These are phyloP conservation scores for Scheffersomyces spartinae DNA, from an alignment of 805 yeast species.

Conservation along the genomic window DNA sequence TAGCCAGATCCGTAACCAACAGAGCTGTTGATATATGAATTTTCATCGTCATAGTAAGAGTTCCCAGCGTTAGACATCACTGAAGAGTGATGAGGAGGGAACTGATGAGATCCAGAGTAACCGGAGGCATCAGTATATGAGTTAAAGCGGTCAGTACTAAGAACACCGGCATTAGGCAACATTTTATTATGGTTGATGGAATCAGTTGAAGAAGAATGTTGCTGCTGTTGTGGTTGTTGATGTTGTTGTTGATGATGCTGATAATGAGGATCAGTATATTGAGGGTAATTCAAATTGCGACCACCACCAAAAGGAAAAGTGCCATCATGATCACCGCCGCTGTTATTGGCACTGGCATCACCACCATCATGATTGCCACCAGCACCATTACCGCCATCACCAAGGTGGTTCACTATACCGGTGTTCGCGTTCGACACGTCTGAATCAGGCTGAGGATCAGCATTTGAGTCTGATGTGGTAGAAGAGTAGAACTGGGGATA, in stretches of 20 bases:
- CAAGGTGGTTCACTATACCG: slow-evolving; percentile 1
- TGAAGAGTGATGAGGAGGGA: neutral
- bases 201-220: too few relatives aligned
- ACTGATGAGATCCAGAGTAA: neutral
- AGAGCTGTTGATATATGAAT: too few relatives aligned
- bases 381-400: neutral
- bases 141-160: neutral
- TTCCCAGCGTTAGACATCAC: neutral
- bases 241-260: slow-evolving; percentile 1
- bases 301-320: neutral
- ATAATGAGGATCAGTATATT: too few relatives aligned
- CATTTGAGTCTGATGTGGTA: slow-evolving; percentile 2
- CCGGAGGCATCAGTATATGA: neutral
- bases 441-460: slow-evolving; percentile 5
- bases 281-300: too few relatives aligned
- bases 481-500: slow-evolving; percentile 20
- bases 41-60: too few relatives aligned
- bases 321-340: too few relatives aligned
- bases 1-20: too few relatives aligned
- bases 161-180: too few relatives aligned
- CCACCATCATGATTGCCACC: neutral
- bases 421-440: slow-evolving; percentile 3
- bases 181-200: too few relatives aligned
- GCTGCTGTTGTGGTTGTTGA: slow-evolving; percentile 1
- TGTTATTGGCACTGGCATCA: slow-evolving; percentile 1